Conservation (phyloP, 148 eudicot species). For the Beta vulgaris region DNA sequence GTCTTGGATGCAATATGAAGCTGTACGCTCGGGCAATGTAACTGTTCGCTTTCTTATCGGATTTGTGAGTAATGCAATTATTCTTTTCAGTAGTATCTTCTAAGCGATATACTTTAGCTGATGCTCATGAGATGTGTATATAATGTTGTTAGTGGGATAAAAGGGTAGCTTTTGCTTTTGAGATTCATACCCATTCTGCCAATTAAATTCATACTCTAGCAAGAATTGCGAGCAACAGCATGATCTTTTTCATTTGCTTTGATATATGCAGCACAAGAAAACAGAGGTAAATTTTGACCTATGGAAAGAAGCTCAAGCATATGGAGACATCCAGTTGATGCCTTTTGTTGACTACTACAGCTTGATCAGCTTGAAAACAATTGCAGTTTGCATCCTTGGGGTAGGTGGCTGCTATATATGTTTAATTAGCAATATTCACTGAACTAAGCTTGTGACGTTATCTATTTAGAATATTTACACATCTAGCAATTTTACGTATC, state of each 20-base stretch:
- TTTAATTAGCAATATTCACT: background rate
- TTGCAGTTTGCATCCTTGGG: slow-evolving; percentile 87
- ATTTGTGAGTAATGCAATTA: slow-evolving; percentile 54
- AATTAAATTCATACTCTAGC: background rate
- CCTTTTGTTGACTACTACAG: slow-evolving; percentile 97
- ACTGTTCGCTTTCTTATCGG: slow-evolving; percentile 88
- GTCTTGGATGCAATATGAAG: slow-evolving; percentile 96
- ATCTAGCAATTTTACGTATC: too few relatives aligned
- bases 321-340: slow-evolving; percentile 91
- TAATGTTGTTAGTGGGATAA: background rate
- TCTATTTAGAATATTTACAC: background rate
- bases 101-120: background rate
- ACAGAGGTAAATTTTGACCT: slow-evolving; percentile 68
- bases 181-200: background rate
- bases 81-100: background rate
- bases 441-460: background rate
- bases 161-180: background rate
- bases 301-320: slow-evolving; percentile 89
- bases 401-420: slow-evolving; percentile 35
- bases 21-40: slow-evolving; percentile 72
- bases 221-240: background rate
- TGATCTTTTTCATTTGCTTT: slow-evolving; percentile 10
- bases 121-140: background rate
- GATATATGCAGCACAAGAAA: slow-evolving; percentile 64
- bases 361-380: slow-evolving; percentile 74